Conservation (phyloP, 2,329 filamentous ascomycete species). For the Phialemoniopsis sp. region DNA sequence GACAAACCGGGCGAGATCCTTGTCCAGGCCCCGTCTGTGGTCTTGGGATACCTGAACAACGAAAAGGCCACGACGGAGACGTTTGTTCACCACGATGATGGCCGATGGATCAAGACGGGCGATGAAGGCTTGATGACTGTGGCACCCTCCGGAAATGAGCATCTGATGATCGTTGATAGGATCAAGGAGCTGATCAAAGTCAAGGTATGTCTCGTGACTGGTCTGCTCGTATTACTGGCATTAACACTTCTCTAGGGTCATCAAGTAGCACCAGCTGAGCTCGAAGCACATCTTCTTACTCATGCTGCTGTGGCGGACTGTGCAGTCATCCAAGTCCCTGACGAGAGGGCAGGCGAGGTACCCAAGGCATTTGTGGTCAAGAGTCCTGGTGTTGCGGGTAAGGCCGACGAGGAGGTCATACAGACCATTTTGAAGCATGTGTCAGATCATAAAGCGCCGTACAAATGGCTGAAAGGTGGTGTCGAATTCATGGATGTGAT, state of each 20-base stretch:
- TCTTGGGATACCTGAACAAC: conserved; percentile 66
- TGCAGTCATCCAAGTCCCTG: conserved; percentile 49
- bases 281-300: conserved; percentile 27
- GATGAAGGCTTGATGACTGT: conserved; percentile 55
- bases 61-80: conserved; percentile 20
- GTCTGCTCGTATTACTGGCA: too few species aligned
- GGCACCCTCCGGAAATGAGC: conserved; percentile 22
- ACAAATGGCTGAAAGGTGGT: conserved; percentile 66
- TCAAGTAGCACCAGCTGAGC: conserved; percentile 37
- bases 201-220: conserved; percentile 8
- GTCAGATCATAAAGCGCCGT: conserved; percentile 52
- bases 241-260: conserved; percentile 17
- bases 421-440: conserved; percentile 54
- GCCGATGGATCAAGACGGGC: conserved; percentile 66
- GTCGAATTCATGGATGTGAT: conserved; percentile 63
- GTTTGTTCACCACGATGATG: conserved; percentile 28
- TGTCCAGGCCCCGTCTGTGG: conserved; percentile 58
- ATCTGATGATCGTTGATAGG: conserved; percentile 65
- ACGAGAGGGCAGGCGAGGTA: conserved; percentile 55
- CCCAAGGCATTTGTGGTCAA: conserved; percentile 48
- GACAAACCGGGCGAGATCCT: conserved; percentile 60
- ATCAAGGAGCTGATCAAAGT: conserved; percentile 59
- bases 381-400: conserved; percentile 9
- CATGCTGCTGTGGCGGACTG: conserved; percentile 15
- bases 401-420: conserved; percentile 32